Conservation (phyloP, 2,329 filamentous ascomycete genomes). For the Pyrenophora seminiperda region DNA sequence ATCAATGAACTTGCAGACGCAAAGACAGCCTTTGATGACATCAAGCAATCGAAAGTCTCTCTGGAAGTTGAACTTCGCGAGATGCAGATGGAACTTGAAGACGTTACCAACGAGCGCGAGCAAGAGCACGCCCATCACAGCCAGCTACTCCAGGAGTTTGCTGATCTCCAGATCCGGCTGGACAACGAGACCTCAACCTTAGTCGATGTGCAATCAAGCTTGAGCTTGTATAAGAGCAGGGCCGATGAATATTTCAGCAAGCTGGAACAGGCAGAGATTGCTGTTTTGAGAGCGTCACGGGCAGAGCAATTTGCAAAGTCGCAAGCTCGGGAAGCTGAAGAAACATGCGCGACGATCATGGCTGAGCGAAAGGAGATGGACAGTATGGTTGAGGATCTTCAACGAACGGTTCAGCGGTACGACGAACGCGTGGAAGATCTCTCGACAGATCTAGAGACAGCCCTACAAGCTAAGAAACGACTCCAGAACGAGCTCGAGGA, state of each 20-base stretch:
- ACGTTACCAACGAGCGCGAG: slow-evolving; percentile 77
- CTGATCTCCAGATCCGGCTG: slow-evolving; percentile 89
- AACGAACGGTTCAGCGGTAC: slow-evolving; percentile 84
- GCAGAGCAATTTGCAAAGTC: slow-evolving; percentile 93
- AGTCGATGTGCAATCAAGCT: slow-evolving; percentile 79
- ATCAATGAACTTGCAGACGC: slow-evolving; percentile 84
- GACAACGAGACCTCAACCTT: slow-evolving; percentile 87
- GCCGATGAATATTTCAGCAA: slow-evolving; percentile 97
- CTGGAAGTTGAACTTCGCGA: slow-evolving; percentile 89
- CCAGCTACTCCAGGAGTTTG: slow-evolving; percentile 88
- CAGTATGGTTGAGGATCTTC: slow-evolving; percentile 81
- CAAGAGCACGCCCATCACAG: slow-evolving; percentile 86
- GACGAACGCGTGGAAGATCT: slow-evolving; percentile 92
- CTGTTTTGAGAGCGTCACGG: slow-evolving; percentile 86
- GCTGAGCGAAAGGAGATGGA: slow-evolving; percentile 92
- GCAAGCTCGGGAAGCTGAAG: slow-evolving; percentile 88
- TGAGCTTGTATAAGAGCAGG: slow-evolving; percentile 86
- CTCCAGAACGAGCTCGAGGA: slow-evolving; percentile 97
- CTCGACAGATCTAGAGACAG: slow-evolving; percentile 84
- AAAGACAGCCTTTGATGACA: slow-evolving; percentile 83
- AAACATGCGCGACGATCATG: slow-evolving; percentile 87
- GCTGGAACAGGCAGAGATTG: slow-evolving; percentile 94
- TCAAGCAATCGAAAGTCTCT: slow-evolving; percentile 78
- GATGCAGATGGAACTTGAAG: slow-evolving; percentile 78
- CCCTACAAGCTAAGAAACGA: slow-evolving; percentile 86